phyloP scores from a whole-genome alignment of 108 stramenopile genomes.

The Fragilariopsis cylindrus region DNA sequence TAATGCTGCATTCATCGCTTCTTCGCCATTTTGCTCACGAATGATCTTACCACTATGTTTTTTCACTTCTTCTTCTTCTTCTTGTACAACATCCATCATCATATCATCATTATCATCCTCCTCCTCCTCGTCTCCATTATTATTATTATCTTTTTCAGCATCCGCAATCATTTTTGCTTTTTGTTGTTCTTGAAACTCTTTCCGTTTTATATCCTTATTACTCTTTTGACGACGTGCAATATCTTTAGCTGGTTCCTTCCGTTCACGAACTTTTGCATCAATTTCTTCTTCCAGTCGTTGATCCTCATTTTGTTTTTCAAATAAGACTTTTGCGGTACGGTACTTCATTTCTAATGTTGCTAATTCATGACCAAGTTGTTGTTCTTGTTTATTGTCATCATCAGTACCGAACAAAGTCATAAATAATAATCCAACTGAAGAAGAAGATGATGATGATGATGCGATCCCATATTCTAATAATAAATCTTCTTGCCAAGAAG shows the following conservation, averaged over 20 bases:
- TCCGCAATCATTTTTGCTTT: conserved; percentile 23
- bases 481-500: conserved; percentile 9
- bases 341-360: conserved; percentile 15
- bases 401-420: neutral
- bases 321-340: conserved; percentile 6
- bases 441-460: neutral
- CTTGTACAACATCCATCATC: conserved; percentile 21
- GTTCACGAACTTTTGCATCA: conserved; percentile 48
- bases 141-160: conserved; percentile 15
- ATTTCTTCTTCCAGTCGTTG: conserved; percentile 59
- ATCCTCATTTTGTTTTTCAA: conserved; percentile 52
- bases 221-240: conserved; percentile 73
- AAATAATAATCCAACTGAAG: neutral
- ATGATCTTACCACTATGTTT: neutral
- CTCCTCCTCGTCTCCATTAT: neutral
- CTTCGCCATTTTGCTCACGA: conserved; percentile 38
- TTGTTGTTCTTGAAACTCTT: conserved; percentile 17
- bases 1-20: conserved; percentile 48
- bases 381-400: neutral
- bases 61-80: conserved; percentile 6
- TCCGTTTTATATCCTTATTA: conserved; percentile 14
- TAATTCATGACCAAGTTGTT: too few species aligned
- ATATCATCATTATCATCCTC: neutral
- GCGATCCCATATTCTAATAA: conserved; percentile 21
- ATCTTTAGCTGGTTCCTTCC: conserved; percentile 65